Evolutionary conservation across 805 yeast species (phyloP).

Genomic region (Zygosaccharomyces pseudorouxii): DNA sequence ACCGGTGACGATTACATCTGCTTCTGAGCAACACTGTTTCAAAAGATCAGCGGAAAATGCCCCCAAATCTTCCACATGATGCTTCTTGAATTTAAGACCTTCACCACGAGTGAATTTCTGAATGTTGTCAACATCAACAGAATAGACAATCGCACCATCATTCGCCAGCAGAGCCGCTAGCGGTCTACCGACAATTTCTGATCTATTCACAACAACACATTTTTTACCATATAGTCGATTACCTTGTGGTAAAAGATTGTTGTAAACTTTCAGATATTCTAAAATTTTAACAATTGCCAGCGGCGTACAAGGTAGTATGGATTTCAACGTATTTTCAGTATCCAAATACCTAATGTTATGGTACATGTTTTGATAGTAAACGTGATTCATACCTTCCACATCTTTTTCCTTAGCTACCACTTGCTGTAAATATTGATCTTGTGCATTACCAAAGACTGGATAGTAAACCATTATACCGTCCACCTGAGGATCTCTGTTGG

Average conservation of each 20-base stretch:
- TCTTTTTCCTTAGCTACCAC: conserved; percentile 88
- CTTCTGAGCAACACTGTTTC: conserved; percentile 60
- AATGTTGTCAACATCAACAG: conserved; percentile 80
- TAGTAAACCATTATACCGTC: conserved; percentile 96
- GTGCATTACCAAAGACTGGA: conserved; percentile 93
- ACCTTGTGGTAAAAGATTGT: conserved; percentile 75
- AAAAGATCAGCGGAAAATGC: conserved; percentile 41
- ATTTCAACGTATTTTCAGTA: conserved; percentile 60
- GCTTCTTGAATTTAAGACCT: conserved; percentile 74
- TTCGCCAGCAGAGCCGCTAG: conserved; percentile 92
- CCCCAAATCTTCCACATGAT: conserved; percentile 63
- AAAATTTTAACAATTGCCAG: conserved; percentile 89
- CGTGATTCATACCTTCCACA: conserved; percentile 90
- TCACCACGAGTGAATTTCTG: conserved; percentile 94
- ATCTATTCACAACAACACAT: conserved; percentile 82
- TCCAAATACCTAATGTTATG: conserved; percentile 88
- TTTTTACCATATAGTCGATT: conserved; percentile 92
- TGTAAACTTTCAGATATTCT: conserved; percentile 86
- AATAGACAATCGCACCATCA: conserved; percentile 95
- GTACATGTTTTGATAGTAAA: conserved; percentile 89
- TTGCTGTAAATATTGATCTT: conserved; percentile 94
- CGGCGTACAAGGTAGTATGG: conserved; percentile 95
- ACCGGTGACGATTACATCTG: conserved; percentile 94
- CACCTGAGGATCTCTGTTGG: conserved; percentile 69
- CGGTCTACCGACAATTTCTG: conserved; percentile 97